A percentile compares a stretch with the other conserved stretches of the same genome.
phyloP scores from a whole-genome alignment of 2,329 filamentous ascomycete genomes.

The Verticillium dahliae region DNA sequence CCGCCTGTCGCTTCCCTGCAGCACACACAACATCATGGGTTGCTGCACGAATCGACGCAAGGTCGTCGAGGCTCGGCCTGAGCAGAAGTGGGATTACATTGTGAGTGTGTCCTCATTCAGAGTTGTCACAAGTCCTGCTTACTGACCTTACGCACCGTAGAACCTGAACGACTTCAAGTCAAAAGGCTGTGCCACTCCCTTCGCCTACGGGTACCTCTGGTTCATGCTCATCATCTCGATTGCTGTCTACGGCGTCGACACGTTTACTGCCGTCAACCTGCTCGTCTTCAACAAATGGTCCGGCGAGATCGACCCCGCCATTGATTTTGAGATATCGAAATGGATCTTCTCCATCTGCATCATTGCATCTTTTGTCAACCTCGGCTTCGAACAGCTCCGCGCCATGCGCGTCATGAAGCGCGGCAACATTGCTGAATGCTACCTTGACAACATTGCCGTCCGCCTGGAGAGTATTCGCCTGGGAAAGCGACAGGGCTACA shows the following conservation, averaged over 20 bases:
- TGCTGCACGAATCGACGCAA: constrained; percentile 58
- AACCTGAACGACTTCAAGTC: constrained; percentile 73
- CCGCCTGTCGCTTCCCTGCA: background rate
- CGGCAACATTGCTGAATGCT: constrained; percentile 84
- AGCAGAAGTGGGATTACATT: constrained; percentile 95
- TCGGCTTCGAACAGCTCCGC: constrained; percentile 72
- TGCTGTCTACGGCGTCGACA: constrained; percentile 84
- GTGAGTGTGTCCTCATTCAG: constrained; percentile 38
- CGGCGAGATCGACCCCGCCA: constrained; percentile 70
- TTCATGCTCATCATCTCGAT: constrained; percentile 67
- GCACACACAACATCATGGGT: constrained; percentile 42
- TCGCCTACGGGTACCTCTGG: constrained; percentile 83
- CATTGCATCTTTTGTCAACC: constrained; percentile 79
- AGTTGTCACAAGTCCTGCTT: background rate
- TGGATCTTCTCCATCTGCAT: constrained; percentile 96
- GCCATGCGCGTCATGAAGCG: constrained; percentile 76
- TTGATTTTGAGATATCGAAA: constrained; percentile 73
- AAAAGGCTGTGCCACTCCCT: constrained; percentile 65
- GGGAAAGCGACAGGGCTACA: constrained; percentile 71
- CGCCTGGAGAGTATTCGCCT: constrained; percentile 77
- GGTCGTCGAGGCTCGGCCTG: constrained; percentile 60
- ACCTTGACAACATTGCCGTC: constrained; percentile 80
- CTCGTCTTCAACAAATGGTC: constrained; percentile 87
- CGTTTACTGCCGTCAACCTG: constrained; percentile 87
- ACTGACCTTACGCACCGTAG: constrained; percentile 13